Evolutionary conservation across 352 stramenopile genomes (phyloP).

Genomic region (Phytophthora melonis): DNA sequence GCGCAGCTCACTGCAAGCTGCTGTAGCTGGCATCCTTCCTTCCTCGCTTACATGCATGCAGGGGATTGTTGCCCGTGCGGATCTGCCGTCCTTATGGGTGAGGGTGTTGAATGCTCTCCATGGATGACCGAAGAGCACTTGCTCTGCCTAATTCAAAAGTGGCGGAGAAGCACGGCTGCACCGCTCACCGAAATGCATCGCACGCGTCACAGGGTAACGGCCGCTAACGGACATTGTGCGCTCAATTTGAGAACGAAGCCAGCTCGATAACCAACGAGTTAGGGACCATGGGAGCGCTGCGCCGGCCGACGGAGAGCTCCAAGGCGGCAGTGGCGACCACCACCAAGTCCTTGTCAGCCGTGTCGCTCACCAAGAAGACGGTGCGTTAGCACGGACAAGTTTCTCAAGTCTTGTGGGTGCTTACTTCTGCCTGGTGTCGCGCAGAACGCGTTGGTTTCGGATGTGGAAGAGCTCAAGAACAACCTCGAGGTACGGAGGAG

Average conservation of each 20-base stretch:
- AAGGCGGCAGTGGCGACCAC: slow-evolving; percentile 54
- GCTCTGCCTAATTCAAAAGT: neutral
- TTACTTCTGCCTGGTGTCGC: neutral
- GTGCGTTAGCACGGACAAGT: slow-evolving; percentile 23
- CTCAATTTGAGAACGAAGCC: no score
- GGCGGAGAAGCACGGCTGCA: neutral
- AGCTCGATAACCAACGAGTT: no score
- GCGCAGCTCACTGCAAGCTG: no score
- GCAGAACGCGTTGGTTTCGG: slow-evolving; percentile 57
- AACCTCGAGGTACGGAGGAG: slow-evolving; percentile 55
- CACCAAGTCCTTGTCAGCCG: slow-evolving; percentile 62
- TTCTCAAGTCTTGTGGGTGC: neutral
- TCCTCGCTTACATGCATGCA: no score
- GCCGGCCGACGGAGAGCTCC: slow-evolving; percentile 55
- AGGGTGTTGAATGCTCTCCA: no score
- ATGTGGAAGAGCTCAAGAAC: slow-evolving; percentile 68
- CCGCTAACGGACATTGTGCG: neutral
- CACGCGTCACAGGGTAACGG: slow-evolving; percentile 2
- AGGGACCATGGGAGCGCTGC: slow-evolving; percentile 30
- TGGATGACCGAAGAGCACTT: neutral
- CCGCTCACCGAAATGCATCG: slow-evolving; percentile 2
- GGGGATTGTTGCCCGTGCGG: no score
- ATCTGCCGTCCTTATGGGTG: no score
- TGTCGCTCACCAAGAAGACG: slow-evolving; percentile 71
- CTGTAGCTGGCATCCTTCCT: neutral